A percentile compares a stretch with the other conserved stretches of the same genome.
phyloP scores from a whole-genome alignment of 768 basidiomycete genomes.

The Rhodotorula paludigena region DNA sequence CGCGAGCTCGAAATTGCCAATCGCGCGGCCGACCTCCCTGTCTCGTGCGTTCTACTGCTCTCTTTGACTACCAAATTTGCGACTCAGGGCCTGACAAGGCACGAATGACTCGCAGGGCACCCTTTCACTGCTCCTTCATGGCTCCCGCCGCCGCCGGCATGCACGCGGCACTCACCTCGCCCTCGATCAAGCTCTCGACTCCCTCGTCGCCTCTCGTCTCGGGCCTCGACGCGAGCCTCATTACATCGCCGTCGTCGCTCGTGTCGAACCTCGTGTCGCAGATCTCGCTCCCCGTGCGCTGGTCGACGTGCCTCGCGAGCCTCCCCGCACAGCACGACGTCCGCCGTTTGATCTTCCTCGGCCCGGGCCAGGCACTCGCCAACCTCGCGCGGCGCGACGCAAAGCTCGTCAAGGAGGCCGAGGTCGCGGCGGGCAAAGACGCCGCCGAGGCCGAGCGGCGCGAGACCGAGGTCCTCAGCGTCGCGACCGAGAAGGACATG shows the following conservation, averaged over 20 bases:
- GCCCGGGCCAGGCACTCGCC: constrained; percentile 42
- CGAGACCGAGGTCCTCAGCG: constrained; percentile 32
- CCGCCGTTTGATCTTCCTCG: constrained; percentile 39
- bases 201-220: constrained; percentile 40
- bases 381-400: constrained; percentile 40
- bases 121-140: constrained; percentile 44
- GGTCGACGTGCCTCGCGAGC: constrained; percentile 37
- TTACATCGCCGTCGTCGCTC: constrained; percentile 40
- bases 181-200: constrained; percentile 27
- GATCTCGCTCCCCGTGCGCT: constrained; percentile 42
- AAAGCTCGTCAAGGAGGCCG: constrained; percentile 5
- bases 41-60: constrained; percentile 24
- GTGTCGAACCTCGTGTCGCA: constrained; percentile 39
- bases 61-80: no score
- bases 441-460: not conserved
- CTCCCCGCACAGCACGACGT: constrained; percentile 28
- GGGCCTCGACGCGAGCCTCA: constrained; percentile 38
- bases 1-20: constrained; percentile 36
- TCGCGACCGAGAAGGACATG: constrained; percentile 38
- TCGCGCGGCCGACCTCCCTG: constrained; percentile 42
- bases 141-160: constrained; percentile 40
- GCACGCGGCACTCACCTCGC: constrained; percentile 33
- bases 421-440: not conserved
- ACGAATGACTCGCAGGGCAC: constrained; percentile 25
- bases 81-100: not conserved